Evolutionary conservation across 2,329 filamentous ascomycete genomes (phyloP).

Genomic region (Kalmusia sp.): DNA sequence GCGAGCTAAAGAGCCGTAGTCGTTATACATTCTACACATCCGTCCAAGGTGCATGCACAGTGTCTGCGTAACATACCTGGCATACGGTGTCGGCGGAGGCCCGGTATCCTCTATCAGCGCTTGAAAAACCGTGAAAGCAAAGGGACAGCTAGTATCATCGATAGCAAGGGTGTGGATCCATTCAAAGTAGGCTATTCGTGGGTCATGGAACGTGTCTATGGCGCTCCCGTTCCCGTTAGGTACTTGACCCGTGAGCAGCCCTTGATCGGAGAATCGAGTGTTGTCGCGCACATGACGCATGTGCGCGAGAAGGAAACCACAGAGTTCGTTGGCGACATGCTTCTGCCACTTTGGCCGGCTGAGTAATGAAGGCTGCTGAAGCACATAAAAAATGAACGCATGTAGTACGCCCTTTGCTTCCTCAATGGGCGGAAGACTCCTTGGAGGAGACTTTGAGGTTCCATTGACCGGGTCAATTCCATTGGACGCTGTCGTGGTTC

Average conservation of each 20-base stretch:
- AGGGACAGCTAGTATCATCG: slow-evolving; percentile 28
- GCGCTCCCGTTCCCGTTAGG: not conserved
- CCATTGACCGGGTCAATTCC: not conserved
- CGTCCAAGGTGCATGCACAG: slow-evolving; percentile 26
- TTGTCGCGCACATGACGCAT: not conserved
- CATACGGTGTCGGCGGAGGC: slow-evolving; percentile 5
- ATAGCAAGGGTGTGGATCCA: slow-evolving; percentile 27
- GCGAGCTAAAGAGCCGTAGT: slow-evolving; percentile 29
- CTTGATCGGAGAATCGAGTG: not conserved
- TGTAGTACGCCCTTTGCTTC: not conserved
- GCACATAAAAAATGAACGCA: not conserved
- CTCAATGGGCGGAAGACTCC: not conserved
- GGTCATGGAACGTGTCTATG: not conserved
- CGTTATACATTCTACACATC: slow-evolving; percentile 37
- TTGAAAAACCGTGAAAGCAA: slow-evolving; percentile 26
- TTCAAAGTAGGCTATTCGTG: not conserved
- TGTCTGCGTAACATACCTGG: slow-evolving; percentile 21
- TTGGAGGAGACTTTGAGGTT: not conserved
- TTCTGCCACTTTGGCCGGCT: not conserved
- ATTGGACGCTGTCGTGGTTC: not conserved
- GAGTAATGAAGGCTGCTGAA: not conserved
- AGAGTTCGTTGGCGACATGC: not conserved
- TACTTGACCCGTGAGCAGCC: not conserved
- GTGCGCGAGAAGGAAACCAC: not conserved
- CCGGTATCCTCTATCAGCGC: not conserved